phyloP scores from a whole-genome alignment of 2,329 filamentous ascomycete genomes.

The Aspergillus tamarii region DNA sequence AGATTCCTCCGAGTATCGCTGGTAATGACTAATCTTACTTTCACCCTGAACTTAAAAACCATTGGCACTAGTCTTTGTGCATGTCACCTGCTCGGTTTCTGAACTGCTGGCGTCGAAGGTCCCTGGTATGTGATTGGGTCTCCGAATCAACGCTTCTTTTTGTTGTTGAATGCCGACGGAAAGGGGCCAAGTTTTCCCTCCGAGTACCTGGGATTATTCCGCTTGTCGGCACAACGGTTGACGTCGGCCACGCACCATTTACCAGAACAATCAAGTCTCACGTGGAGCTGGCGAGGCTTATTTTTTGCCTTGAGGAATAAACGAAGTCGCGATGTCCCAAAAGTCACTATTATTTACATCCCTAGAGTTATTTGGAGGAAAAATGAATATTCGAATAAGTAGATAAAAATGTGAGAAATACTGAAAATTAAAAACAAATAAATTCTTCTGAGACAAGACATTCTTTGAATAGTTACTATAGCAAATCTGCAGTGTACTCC shows the following conservation, averaged over 20 bases:
- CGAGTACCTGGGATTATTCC: conserved; percentile 1
- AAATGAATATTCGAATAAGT: background rate
- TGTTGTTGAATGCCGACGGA: background rate
- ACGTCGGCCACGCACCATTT: conserved; percentile 6
- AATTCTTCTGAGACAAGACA: background rate
- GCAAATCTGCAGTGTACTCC: background rate
- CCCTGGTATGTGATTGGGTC: conserved; percentile 7
- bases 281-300: conserved; percentile 9
- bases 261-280: conserved; percentile 8
- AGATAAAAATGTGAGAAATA: background rate
- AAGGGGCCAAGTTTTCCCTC: background rate
- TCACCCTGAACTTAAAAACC: background rate
- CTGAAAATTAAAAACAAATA: background rate
- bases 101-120: background rate
- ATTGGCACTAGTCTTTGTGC: background rate
- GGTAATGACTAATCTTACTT: conserved; percentile 8
- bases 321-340: background rate
- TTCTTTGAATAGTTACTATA: background rate
- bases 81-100: conserved; percentile 8
- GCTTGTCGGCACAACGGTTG: conserved; percentile 16
- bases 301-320: conserved; percentile 8
- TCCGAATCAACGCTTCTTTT: background rate
- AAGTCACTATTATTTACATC: background rate
- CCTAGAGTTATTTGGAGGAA: conserved; percentile 5
- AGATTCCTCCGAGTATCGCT: conserved; percentile 22